These are phyloP conservation scores for Xylaria arbuscula DNA, from an alignment of 2,329 filamentous ascomycete genomes.

Conservation along the genomic window DNA sequence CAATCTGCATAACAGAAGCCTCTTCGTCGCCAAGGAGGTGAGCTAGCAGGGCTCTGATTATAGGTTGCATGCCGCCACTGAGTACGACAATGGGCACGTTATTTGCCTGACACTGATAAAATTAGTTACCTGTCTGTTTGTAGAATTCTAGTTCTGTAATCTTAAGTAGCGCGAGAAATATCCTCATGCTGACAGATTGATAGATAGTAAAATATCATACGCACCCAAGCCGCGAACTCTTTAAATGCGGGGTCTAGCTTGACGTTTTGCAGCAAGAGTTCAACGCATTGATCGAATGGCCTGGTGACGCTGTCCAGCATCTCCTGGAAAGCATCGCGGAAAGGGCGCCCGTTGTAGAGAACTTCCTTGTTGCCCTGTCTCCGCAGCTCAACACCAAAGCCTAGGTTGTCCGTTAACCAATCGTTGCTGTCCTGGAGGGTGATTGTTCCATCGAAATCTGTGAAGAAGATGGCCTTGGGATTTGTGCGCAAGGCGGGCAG, in stretches of 20 bases:
- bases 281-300: constrained; percentile 85
- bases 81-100: constrained; percentile 94
- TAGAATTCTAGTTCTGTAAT: background rate
- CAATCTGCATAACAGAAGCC: constrained; percentile 83
- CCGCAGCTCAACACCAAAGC: constrained; percentile 80
- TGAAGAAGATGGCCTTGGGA: constrained; percentile 97
- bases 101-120: constrained; percentile 63
- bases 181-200: too few species aligned
- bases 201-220: too few species aligned
- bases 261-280: constrained; percentile 83
- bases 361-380: constrained; percentile 80
- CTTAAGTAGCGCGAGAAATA: too few species aligned
- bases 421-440: constrained; percentile 77
- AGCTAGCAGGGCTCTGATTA: constrained; percentile 85
- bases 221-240: constrained; percentile 85
- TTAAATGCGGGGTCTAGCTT: constrained; percentile 88
- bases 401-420: constrained; percentile 88
- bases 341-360: constrained; percentile 75
- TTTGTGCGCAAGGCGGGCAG: constrained; percentile 72
- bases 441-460: constrained; percentile 97
- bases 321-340: constrained; percentile 86
- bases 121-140: constrained; percentile 46
- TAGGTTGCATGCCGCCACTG: constrained; percentile 90
- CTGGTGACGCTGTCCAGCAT: constrained; percentile 90
- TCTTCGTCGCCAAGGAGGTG: constrained; percentile 82